phyloP scores from a whole-genome alignment of 169 alveolate genomes.

The Cyclospora cayetanensis region DNA sequence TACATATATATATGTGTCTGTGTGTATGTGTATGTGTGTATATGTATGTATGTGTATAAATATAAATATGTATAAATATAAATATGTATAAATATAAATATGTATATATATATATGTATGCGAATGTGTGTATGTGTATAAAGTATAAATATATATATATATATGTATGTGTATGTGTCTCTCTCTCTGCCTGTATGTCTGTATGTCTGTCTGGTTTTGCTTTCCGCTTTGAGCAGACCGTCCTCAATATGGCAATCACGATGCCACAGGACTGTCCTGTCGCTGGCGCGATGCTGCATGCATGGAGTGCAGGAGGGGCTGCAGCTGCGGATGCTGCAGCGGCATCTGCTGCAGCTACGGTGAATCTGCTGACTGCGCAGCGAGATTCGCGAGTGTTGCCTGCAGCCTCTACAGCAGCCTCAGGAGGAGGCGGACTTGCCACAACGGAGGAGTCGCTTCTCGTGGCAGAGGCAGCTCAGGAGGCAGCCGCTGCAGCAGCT shows the following conservation, averaged over 20 bases:
- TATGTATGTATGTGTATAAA: no score
- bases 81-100: no score
- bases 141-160: no score
- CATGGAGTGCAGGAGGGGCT: slow-evolving; percentile 33
- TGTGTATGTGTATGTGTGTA: no score
- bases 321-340: slow-evolving; percentile 20
- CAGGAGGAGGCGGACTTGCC: neutral
- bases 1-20: no score
- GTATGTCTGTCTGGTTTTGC: neutral
- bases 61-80: no score
- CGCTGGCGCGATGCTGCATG: slow-evolving; percentile 33
- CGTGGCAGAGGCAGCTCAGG: slow-evolving; percentile 42
- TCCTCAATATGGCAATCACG: slow-evolving; percentile 28
- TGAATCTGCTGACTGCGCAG: neutral
- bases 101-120: no score
- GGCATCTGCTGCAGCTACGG: slow-evolving; percentile 33
- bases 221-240: no score
- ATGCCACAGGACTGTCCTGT: slow-evolving; percentile 43
- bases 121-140: neutral
- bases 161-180: neutral
- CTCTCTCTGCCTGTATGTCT: neutral
- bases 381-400: neutral
- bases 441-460: slow-evolving; percentile 19
- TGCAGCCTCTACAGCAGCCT: slow-evolving; percentile 1
- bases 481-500: slow-evolving; percentile 65